A percentile compares a stretch with the other conserved stretches of the same genome.
phyloP scores from a whole-genome alignment of 2,329 filamentous ascomycete species.

The Microsporum canis region DNA sequence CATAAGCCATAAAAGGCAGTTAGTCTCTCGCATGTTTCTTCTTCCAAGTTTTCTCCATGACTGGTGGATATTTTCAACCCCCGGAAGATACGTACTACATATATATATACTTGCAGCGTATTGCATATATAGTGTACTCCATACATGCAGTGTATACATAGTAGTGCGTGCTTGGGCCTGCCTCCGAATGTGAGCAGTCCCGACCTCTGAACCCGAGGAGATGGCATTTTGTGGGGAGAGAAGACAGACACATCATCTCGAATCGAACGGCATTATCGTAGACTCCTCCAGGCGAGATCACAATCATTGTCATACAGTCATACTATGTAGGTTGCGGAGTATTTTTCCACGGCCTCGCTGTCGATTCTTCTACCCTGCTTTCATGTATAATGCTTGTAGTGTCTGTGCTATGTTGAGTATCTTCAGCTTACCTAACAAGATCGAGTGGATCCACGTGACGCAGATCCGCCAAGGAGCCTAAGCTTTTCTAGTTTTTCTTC shows the following conservation, averaged over 20 bases:
- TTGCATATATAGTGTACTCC: background rate
- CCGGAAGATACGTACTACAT: background rate
- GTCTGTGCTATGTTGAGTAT: background rate
- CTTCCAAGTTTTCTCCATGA: background rate
- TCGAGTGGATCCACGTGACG: background rate
- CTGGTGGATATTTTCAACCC: background rate
- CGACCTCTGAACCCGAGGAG: background rate
- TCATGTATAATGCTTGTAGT: too few relatives aligned
- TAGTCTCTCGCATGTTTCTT: background rate
- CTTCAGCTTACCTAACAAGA: background rate
- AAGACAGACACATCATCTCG: background rate
- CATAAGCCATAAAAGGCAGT: background rate
- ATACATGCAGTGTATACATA: background rate
- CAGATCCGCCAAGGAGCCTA: background rate
- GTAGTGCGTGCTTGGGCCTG: background rate
- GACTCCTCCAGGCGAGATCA: background rate
- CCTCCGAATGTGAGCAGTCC: background rate
- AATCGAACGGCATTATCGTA: background rate
- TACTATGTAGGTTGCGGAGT: background rate
- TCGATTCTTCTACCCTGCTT: too few relatives aligned
- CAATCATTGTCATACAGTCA: background rate
- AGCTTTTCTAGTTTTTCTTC: constrained; percentile 1
- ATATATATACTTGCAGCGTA: too few relatives aligned
- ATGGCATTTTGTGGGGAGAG: background rate
- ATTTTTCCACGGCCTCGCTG: too few relatives aligned